These are phyloP conservation scores for Porphyra umbilicalis DNA, from an alignment of 31 red algal species.

Conservation along the genomic window DNA sequence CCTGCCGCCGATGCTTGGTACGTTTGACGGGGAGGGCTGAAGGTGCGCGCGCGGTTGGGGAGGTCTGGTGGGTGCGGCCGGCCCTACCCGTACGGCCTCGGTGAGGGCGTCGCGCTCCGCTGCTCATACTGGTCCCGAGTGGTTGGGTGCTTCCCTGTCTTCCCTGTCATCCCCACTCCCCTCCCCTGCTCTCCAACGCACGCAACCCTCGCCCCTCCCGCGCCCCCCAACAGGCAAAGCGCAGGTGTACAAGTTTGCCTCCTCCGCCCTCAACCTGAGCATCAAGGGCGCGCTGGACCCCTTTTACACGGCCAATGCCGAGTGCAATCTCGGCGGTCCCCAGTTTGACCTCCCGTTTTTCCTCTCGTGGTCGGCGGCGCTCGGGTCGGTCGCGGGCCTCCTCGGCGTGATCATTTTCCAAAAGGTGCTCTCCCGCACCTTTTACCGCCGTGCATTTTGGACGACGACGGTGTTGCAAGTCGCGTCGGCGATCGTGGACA, in stretches of 20 bases:
- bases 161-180: too few species aligned
- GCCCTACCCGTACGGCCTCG: too few species aligned
- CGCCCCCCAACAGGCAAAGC: too few species aligned
- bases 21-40: too few species aligned
- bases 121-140: too few species aligned
- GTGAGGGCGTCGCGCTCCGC: too few species aligned
- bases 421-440: slow-evolving; percentile 25
- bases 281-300: slow-evolving; percentile 41
- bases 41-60: too few species aligned
- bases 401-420: slow-evolving; percentile 37
- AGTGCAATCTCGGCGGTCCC: slow-evolving; percentile 31
- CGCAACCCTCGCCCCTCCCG: too few species aligned
- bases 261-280: slow-evolving; percentile 32
- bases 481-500: slow-evolving; percentile 27
- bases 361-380: slow-evolving; percentile 35
- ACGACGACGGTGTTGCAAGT: slow-evolving; percentile 50
- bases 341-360: slow-evolving; percentile 54
- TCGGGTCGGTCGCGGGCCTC: slow-evolving; percentile 28
- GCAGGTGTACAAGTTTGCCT: slow-evolving; percentile 52
- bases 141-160: too few species aligned
- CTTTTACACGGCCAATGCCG: slow-evolving; percentile 22
- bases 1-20: slow-evolving; percentile 33
- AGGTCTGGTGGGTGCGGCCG: too few species aligned
- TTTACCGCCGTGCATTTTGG: slow-evolving; percentile 21
- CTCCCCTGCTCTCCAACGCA: too few species aligned